A percentile compares a stretch with the other conserved stretches of the same genome.
phyloP scores from a whole-genome alignment of 257 asterid genomes.

The Solanum arcanum region DNA sequence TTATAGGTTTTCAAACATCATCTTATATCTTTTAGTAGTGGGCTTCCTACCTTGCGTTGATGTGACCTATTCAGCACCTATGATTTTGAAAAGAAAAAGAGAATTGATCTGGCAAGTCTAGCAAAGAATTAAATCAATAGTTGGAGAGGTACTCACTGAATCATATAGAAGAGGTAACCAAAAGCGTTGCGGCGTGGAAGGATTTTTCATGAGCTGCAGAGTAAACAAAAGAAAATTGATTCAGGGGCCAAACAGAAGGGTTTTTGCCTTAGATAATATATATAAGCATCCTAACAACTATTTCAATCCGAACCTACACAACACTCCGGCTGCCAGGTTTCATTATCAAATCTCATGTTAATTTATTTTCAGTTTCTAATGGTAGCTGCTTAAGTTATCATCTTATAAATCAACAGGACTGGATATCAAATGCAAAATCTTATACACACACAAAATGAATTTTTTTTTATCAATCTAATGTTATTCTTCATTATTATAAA shows the following conservation, averaged over 20 bases:
- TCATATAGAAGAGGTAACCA: slow-evolving; percentile 86
- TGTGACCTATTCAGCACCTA: background rate
- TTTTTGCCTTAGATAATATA: background rate
- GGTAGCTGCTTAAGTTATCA: background rate
- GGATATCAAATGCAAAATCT: background rate
- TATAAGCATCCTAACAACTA: background rate
- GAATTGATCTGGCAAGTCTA: background rate
- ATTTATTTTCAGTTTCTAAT: background rate
- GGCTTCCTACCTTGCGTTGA: background rate
- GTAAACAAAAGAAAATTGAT: background rate
- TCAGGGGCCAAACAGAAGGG: background rate
- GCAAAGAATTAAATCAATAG: background rate
- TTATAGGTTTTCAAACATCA: background rate
- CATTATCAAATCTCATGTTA: background rate
- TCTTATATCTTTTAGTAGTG: background rate
- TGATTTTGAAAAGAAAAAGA: background rate
- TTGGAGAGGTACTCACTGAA: slow-evolving; percentile 41
- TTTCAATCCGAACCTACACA: background rate
- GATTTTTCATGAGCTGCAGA: slow-evolving; percentile 87
- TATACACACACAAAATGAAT: background rate
- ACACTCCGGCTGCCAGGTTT: background rate
- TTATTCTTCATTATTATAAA: slow-evolving; percentile 2
- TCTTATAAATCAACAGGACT: background rate
- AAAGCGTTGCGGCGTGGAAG: slow-evolving; percentile 81
- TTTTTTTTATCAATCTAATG: background rate